Evolutionary conservation across 164 flowering plant genomes (phyloP), one percentile per base, ranked within the genome.

Genomic region (Macadamia integrifolia): DNA sequence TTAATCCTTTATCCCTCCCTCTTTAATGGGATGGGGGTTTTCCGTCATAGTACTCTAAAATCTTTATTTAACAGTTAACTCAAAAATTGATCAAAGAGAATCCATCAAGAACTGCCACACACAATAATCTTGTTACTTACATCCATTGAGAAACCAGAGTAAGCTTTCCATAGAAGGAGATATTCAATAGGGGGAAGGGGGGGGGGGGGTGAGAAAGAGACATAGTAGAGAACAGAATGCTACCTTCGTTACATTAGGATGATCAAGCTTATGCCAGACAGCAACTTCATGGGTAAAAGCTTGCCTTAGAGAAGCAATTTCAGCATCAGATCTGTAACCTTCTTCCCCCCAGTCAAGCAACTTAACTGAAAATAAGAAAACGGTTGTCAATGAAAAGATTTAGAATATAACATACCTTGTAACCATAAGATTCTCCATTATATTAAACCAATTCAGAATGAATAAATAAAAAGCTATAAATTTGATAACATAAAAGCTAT

Each of bases 241-340:
- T 61, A 92, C 98, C 97, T 94, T 94, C 15, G 98, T 92, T 40
- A 92, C 97, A 81, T 94, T 94, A 53, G 98, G 98, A 78, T 94
- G 98, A 74, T 90, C 90, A 62, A 94, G 97, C 78, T 92, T 92
- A 79, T 92, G 97, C 97, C 98, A 94, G n/a, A 94, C 98, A 63
- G 85, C 91, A 68, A 94, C 97, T 83, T 94, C 98, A 79, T 94
- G 98, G 0, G 85, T 69, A 78, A 94, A 94, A 59, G 95, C 89
- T 50, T 92, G 71, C 64, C 97, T 86, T 9, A 92, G 75, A 4
- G 92, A 80, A 50, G 88, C 69, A 72, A 90, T 78, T 82, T 94
- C 97, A 72, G 97, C 89, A 59, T 90, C 96, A 15, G 96, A 77
- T 76, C 93, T 82, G 70, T 88, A 88, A 62, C 93, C 93, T 56